phyloP scores from a whole-genome alignment of 2,329 filamentous ascomycete genomes.

The Botrytis galanthina region DNA sequence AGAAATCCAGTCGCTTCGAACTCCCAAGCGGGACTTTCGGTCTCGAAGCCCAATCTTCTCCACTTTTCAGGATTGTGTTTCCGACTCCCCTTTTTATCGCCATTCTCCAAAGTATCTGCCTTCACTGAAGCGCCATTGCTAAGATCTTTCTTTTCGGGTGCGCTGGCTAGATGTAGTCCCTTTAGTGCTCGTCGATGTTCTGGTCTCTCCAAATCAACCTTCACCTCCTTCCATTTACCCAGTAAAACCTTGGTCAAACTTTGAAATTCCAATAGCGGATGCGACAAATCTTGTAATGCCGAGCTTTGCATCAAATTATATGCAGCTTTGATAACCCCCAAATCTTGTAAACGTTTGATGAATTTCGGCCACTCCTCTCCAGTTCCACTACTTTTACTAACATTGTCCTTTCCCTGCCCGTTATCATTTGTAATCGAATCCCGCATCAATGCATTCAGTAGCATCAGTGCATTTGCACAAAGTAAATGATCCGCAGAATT shows the following conservation, averaged over 20 bases:
- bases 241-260: conserved; percentile 83
- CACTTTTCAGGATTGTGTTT: conserved; percentile 88
- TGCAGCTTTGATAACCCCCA: conserved; percentile 89
- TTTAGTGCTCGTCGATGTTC: conserved; percentile 81
- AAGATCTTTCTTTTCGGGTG: conserved; percentile 56
- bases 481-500: conserved; percentile 93
- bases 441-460: conserved; percentile 92
- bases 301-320: conserved; percentile 94
- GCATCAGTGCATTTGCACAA: conserved; percentile 90
- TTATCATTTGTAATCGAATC: conserved; percentile 80
- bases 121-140: conserved; percentile 33
- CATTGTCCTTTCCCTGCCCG: conserved; percentile 31
- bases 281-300: conserved; percentile 83
- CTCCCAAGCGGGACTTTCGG: conserved; percentile 81
- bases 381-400: conserved; percentile 39
- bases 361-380: conserved; percentile 89
- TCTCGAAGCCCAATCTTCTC: conserved; percentile 86
- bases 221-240: conserved; percentile 82
- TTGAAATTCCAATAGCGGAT: conserved; percentile 91
- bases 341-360: conserved; percentile 87
- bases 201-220: conserved; percentile 78
- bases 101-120: conserved; percentile 40
- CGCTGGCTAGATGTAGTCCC: conserved; percentile 78
- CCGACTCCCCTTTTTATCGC: conserved; percentile 57
- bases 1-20: conserved; percentile 85